Evolutionary conservation across 768 basidiomycete species (phyloP).

Genomic region (Cystofilobasidium macerans): DNA sequence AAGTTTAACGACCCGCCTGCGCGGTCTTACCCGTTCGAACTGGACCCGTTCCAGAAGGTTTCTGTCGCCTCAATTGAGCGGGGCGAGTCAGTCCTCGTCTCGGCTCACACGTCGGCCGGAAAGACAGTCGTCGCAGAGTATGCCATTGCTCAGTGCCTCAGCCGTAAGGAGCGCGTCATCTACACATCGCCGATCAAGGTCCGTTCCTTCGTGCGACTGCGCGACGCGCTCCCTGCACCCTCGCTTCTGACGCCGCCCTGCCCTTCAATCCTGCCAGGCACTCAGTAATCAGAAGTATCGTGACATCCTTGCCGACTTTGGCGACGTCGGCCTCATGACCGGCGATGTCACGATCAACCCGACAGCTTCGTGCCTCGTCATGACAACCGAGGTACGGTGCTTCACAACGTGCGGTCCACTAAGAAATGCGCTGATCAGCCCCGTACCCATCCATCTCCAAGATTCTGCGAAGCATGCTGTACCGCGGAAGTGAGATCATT

Average conservation of each 20-base stretch:
- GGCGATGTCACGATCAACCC: constrained; percentile 99
- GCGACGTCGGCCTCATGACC: constrained; percentile 97
- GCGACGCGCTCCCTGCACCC: background rate
- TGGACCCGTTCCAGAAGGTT: constrained; percentile 95
- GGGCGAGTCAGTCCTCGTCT: constrained; percentile 93
- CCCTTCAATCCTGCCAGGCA: constrained; percentile 49
- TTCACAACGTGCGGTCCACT: background rate
- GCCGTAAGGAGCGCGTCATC: constrained; percentile 87
- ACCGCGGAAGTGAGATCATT: constrained; percentile 97
- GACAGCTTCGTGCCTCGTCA: constrained; percentile 88
- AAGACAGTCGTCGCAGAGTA: constrained; percentile 99
- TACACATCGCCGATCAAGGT: constrained; percentile 99
- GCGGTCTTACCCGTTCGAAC: constrained; percentile 84
- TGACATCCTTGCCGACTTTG: constrained; percentile 92
- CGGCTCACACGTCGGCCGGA: constrained; percentile 96
- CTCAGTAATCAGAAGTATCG: constrained; percentile 98
- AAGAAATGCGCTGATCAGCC: too few relatives aligned
- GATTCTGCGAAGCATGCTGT: constrained; percentile 98
- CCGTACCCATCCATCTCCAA: too few relatives aligned
- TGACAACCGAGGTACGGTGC: constrained; percentile 87
- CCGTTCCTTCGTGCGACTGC: too few relatives aligned
- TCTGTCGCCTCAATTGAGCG: constrained; percentile 90
- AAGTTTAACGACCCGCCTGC: constrained; percentile 82
- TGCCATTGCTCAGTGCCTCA: constrained; percentile 91
- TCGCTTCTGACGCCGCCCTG: background rate